A percentile compares a stretch with the other conserved stretches of the same genome.
Evolutionary conservation across 805 yeast species (phyloP).

Genomic region (Candida sphagnicola): DNA sequence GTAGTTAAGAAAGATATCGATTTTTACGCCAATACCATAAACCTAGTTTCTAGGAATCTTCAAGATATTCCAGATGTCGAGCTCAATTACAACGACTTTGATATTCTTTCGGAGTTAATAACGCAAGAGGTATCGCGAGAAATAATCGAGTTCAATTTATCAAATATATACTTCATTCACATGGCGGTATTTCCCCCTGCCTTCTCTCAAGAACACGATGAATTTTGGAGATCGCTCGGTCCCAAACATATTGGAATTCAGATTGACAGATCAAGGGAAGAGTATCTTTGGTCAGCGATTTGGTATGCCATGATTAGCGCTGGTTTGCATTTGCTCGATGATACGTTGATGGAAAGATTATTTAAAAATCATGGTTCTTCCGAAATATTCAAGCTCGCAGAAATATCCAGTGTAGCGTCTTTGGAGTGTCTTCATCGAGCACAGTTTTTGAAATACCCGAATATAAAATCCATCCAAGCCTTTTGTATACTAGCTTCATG

Average conservation of each 20-base stretch:
- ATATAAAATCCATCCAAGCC: slow-evolving; percentile 19
- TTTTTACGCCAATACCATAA: slow-evolving; percentile 6
- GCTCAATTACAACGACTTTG: slow-evolving; percentile 5
- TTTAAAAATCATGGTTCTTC: slow-evolving; percentile 18
- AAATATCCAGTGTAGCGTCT: slow-evolving; percentile 23
- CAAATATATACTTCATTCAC: slow-evolving; percentile 15
- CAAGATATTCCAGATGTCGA: slow-evolving; percentile 4
- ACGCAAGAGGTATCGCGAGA: slow-evolving; percentile 4
- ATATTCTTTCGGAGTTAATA: slow-evolving; percentile 4
- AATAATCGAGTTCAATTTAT: slow-evolving; percentile 9
- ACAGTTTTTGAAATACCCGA: slow-evolving; percentile 25
- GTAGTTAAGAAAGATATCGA: slow-evolving; percentile 1
- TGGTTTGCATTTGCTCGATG: slow-evolving; percentile 22
- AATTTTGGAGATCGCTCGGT: slow-evolving; percentile 17
- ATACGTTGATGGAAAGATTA: slow-evolving; percentile 13
- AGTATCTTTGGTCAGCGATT: slow-evolving; percentile 22
- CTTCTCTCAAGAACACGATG: slow-evolving; percentile 9
- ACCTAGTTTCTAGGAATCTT: slow-evolving; percentile 15
- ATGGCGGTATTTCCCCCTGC: slow-evolving; percentile 9
- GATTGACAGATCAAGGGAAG: slow-evolving; percentile 18
- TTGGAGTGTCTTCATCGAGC: slow-evolving; percentile 29
- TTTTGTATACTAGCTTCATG: slow-evolving; percentile 21
- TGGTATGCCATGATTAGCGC: slow-evolving; percentile 27
- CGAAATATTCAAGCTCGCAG: slow-evolving; percentile 17
- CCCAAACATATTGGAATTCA: slow-evolving; percentile 20